phyloP scores from a whole-genome alignment of 129 eudicot genomes.

The Escallonia rubra region DNA sequence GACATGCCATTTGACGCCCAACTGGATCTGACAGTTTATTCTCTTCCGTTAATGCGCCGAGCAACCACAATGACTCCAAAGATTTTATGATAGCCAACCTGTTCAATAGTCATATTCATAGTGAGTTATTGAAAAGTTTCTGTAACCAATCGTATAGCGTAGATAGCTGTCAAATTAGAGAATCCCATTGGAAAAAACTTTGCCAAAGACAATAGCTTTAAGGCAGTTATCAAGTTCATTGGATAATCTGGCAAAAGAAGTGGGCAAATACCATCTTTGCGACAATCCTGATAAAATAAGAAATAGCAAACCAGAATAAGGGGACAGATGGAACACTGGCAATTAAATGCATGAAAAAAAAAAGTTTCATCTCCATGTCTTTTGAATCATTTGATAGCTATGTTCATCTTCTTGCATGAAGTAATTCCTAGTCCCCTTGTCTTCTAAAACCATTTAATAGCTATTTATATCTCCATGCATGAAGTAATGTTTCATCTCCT shows the following conservation, averaged over 20 bases:
- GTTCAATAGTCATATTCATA: not conserved
- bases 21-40: slow-evolving; percentile 75
- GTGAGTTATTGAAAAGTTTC: no score
- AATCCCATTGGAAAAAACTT: not conserved
- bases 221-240: not conserved
- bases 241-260: slow-evolving; percentile 1
- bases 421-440: no score
- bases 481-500: no score
- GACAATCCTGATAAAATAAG: not conserved
- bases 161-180: not conserved
- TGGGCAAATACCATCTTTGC: not conserved
- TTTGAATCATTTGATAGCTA: no score
- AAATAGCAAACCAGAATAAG: not conserved
- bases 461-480: no score
- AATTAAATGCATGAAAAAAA: no score
- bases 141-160: not conserved
- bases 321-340: no score
- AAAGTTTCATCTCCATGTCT: no score
- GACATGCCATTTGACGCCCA: slow-evolving; percentile 88
- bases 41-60: slow-evolving; percentile 85
- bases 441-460: no score
- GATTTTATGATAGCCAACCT: slow-evolving; percentile 81
- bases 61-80: slow-evolving; percentile 60
- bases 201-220: not conserved
- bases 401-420: no score